Evolutionary conservation across 2,329 filamentous ascomycete genomes (phyloP).

Genomic region (Trichoderma oligosporum): DNA sequence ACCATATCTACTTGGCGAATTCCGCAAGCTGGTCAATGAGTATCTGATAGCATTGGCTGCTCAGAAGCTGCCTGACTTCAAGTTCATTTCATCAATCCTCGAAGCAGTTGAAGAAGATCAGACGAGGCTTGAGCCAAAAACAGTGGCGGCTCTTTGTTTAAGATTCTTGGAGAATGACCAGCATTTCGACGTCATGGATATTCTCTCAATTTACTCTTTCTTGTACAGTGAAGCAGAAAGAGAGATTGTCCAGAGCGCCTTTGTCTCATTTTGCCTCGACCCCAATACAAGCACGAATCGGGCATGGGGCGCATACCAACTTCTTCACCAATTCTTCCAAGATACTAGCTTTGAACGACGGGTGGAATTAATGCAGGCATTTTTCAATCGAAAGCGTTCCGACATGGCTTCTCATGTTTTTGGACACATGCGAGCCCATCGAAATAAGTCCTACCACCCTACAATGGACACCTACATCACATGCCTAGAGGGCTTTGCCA

Average conservation of each 20-base stretch:
- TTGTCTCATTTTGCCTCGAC: constrained; percentile 67
- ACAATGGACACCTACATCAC: constrained; percentile 70
- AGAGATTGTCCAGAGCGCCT: constrained; percentile 58
- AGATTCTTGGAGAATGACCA: constrained; percentile 74
- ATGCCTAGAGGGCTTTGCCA: constrained; percentile 72
- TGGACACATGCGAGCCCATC: constrained; percentile 85
- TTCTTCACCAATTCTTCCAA: constrained; percentile 61
- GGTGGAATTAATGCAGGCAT: constrained; percentile 71
- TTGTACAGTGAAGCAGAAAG: constrained; percentile 69
- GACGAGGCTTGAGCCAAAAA: constrained; percentile 67
- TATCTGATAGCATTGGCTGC: constrained; percentile 67
- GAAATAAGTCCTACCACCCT: constrained; percentile 60
- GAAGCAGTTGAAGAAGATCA: constrained; percentile 68
- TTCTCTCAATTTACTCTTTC: constrained; percentile 71
- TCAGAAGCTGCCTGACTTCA: constrained; percentile 59
- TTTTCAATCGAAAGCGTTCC: constrained; percentile 71
- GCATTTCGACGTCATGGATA: constrained; percentile 72
- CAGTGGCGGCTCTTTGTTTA: constrained; percentile 68
- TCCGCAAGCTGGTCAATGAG: constrained; percentile 63
- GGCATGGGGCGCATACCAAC: constrained; percentile 62
- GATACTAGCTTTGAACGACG: constrained; percentile 64
- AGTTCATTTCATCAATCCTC: constrained; percentile 68
- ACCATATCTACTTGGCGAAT: constrained; percentile 46
- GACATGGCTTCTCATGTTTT: constrained; percentile 88
- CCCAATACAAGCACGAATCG: constrained; percentile 57